Percentiles rank a stretch among this genome's conserved stretches.
Conservation (phyloP, 2,329 filamentous ascomycete genomes). For the Aspergillus vadensis region DNA sequence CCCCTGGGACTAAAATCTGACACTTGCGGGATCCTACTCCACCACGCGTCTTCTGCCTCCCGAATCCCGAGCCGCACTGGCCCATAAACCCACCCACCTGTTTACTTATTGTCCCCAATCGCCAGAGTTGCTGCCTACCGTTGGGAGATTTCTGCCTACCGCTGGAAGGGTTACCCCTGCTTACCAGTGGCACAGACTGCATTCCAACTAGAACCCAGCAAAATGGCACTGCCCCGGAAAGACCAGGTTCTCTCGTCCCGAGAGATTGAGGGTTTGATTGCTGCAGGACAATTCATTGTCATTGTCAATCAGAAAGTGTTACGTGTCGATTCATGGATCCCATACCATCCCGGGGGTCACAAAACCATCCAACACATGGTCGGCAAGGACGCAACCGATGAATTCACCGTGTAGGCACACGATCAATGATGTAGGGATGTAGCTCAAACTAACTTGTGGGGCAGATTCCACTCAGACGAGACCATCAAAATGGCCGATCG, state of each 20-base stretch:
- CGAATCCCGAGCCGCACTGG: not conserved
- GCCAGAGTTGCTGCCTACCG: too few species aligned
- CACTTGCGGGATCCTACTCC: too few species aligned
- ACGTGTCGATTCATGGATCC: conserved; percentile 82
- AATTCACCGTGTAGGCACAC: conserved; percentile 71
- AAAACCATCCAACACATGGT: conserved; percentile 90
- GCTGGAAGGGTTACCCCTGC: too few species aligned
- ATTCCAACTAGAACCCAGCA: not conserved
- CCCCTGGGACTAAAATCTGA: too few species aligned
- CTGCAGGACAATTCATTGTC: conserved; percentile 73
- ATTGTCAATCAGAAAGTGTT: conserved; percentile 79
- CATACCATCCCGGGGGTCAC: conserved; percentile 86
- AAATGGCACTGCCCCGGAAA: not conserved
- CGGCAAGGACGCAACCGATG: conserved; percentile 88
- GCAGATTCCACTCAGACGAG: conserved; percentile 77
- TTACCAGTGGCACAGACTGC: not conserved
- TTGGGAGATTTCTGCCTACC: too few species aligned
- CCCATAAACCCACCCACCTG: too few species aligned
- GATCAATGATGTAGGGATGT: not conserved
- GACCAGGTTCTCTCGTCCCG: not conserved
- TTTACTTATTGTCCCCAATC: too few species aligned
- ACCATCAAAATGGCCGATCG: conserved; percentile 71
- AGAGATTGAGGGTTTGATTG: conserved; percentile 76
- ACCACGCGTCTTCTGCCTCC: not conserved
- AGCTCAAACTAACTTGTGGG: conserved; percentile 20